A percentile compares a stretch with the other conserved stretches of the same genome.
Conservation (phyloP, 345 rosid genomes). For the Linum lewisii region DNA sequence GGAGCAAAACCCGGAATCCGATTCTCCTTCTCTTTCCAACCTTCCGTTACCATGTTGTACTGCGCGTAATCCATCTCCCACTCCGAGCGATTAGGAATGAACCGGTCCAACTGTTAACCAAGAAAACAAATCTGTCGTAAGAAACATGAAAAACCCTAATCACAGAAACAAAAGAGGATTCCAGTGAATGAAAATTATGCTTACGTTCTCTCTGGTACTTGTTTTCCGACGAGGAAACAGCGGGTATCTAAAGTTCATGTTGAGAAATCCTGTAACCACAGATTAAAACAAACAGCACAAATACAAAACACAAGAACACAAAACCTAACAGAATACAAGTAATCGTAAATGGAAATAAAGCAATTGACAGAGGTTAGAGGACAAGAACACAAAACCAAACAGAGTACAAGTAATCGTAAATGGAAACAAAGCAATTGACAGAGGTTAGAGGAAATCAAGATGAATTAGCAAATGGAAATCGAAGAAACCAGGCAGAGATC, state of each 20-base stretch:
- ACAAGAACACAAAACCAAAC: too few relatives aligned
- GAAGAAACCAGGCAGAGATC: too few relatives aligned
- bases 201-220: slow-evolving; percentile 13
- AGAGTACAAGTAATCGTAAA: too few relatives aligned
- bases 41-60: slow-evolving; percentile 48
- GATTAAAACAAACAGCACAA: not conserved
- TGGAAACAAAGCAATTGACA: too few relatives aligned
- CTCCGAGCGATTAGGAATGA: slow-evolving; percentile 65
- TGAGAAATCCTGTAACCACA: slow-evolving; percentile 41
- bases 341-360: too few relatives aligned
- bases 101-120: slow-evolving; percentile 47
- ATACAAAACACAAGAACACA: too few relatives aligned
- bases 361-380: too few relatives aligned
- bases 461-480: not conserved
- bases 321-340: too few relatives aligned
- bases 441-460: too few relatives aligned
- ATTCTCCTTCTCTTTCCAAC: slow-evolving; percentile 39
- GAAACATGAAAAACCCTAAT: not conserved
- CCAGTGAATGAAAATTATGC: not conserved
- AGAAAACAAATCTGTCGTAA: not conserved
- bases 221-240: slow-evolving; percentile 3
- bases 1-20: slow-evolving; percentile 36
- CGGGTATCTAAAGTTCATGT: slow-evolving; percentile 1
- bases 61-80: slow-evolving; percentile 62
- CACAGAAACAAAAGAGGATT: not conserved